These are phyloP conservation scores for Lasiosphaeris hirsuta DNA, from an alignment of 495 filamentous ascomycete species.

Conservation along the genomic window DNA sequence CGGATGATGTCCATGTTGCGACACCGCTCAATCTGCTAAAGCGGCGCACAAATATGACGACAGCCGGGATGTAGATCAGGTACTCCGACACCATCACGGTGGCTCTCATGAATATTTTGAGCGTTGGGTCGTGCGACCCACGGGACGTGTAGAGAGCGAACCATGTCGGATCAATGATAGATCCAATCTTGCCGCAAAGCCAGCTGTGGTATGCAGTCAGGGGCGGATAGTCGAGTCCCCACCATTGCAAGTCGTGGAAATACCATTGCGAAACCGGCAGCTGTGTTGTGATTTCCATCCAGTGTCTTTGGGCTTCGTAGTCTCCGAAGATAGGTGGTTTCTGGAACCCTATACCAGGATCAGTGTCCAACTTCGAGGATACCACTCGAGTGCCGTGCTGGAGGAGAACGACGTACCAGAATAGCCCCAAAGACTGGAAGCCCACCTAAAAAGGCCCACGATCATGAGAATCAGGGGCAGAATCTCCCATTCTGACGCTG, in stretches of 20 bases:
- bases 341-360: constrained; percentile 55
- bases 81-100: constrained; percentile 90
- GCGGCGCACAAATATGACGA: constrained; percentile 75
- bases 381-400: not conserved
- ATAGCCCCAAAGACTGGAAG: constrained; percentile 87
- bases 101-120: constrained; percentile 94
- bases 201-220: constrained; percentile 98
- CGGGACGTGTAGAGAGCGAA: constrained; percentile 85
- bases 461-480: constrained; percentile 84
- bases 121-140: constrained; percentile 67
- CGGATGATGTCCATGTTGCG: constrained; percentile 68
- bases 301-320: constrained; percentile 95
- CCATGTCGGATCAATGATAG: constrained; percentile 74
- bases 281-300: constrained; percentile 94
- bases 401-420: constrained; percentile 59
- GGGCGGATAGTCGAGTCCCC: constrained; percentile 96
- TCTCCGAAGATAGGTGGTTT: constrained; percentile 92
- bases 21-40: constrained; percentile 70
- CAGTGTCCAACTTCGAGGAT: not conserved
- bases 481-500: constrained; percentile 87
- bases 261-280: constrained; percentile 94
- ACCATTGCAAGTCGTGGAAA: constrained; percentile 93
- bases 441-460: constrained; percentile 90
- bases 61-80: constrained; percentile 79
- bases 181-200: constrained; percentile 82